phyloP scores from a whole-genome alignment of 495 filamentous ascomycete genomes.

The Opeltia flavorubescens region DNA sequence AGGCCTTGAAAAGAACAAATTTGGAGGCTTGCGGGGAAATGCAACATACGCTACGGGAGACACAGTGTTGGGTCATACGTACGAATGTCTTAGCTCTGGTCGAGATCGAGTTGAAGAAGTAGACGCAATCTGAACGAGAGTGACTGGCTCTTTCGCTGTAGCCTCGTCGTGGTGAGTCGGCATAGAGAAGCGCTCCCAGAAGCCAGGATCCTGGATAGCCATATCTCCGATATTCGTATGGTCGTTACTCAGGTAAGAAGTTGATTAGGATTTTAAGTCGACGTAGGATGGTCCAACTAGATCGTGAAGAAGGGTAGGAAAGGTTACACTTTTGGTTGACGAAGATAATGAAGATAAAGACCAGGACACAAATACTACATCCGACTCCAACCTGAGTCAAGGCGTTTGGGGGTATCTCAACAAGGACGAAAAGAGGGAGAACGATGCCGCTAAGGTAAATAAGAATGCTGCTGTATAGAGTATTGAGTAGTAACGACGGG shows the following conservation, averaged over 20 bases:
- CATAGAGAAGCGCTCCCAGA: slow-evolving; percentile 49
- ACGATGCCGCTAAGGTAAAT: not conserved
- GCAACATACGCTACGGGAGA: too few relatives aligned
- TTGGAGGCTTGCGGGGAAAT: too few relatives aligned
- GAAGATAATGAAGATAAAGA: not conserved
- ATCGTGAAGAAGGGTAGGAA: too few relatives aligned
- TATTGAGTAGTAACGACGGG: not conserved
- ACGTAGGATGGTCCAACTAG: too few relatives aligned
- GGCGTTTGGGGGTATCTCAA: not conserved
- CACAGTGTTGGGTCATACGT: slow-evolving; percentile 5
- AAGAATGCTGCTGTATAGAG: not conserved
- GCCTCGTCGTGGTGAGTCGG: slow-evolving; percentile 37
- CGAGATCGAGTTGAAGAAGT: slow-evolving; percentile 6
- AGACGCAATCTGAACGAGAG: slow-evolving; percentile 1
- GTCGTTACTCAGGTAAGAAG: too few relatives aligned
- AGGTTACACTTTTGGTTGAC: not conserved
- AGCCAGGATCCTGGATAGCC: slow-evolving; percentile 40
- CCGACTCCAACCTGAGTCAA: too few relatives aligned
- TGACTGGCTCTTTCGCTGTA: slow-evolving; percentile 12
- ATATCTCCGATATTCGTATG: too few relatives aligned
- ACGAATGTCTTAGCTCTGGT: slow-evolving; percentile 24
- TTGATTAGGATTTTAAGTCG: too few relatives aligned
- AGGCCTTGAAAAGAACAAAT: too few relatives aligned
- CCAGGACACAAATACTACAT: not conserved
- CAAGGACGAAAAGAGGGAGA: not conserved